A percentile compares a stretch with the other conserved stretches of the same genome.
Evolutionary conservation across 495 filamentous ascomycete species (phyloP).

Genomic region (Polyplosphaeria fusca): DNA sequence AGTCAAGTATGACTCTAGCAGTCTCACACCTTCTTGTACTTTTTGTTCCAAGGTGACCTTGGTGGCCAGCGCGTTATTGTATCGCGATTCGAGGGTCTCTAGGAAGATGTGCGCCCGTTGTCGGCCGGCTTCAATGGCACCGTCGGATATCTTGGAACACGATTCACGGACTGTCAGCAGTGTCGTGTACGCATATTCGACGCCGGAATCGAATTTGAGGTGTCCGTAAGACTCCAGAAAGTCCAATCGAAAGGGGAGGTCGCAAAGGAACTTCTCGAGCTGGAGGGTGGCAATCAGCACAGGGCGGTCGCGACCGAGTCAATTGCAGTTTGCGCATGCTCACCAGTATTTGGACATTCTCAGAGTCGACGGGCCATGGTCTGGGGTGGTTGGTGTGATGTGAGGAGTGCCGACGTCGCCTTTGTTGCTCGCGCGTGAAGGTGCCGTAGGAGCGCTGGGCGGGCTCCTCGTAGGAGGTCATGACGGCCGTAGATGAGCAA

Average conservation of each 20-base stretch:
- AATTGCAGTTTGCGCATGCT: not conserved
- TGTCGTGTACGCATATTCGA: constrained; percentile 76
- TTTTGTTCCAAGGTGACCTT: constrained; percentile 89
- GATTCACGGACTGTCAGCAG: constrained; percentile 82
- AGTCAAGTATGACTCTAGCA: constrained; percentile 76
- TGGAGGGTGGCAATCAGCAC: constrained; percentile 4
- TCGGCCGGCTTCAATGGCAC: constrained; percentile 81
- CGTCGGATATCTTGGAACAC: constrained; percentile 87
- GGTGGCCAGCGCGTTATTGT: constrained; percentile 80
- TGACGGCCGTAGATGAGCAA: constrained; percentile 27
- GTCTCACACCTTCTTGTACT: constrained; percentile 76
- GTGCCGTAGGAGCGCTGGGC: constrained; percentile 23
- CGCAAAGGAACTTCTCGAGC: constrained; percentile 63
- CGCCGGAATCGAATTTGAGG: constrained; percentile 73
- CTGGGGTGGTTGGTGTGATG: constrained; percentile 23
- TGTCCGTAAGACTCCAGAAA: constrained; percentile 88
- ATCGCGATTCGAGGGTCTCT: constrained; percentile 86
- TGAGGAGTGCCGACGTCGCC: constrained; percentile 30
- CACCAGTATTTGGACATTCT: constrained; percentile 34
- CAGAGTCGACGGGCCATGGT: constrained; percentile 27
- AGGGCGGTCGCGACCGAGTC: constrained; percentile 2
- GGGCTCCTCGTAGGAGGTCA: constrained; percentile 30
- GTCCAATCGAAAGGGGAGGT: constrained; percentile 80
- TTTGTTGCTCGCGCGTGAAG: constrained; percentile 10
- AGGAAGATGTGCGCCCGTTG: constrained; percentile 83